Conservation (phyloP, 2,329 filamentous ascomycete genomes). For the Knoxdaviesia capensis region DNA sequence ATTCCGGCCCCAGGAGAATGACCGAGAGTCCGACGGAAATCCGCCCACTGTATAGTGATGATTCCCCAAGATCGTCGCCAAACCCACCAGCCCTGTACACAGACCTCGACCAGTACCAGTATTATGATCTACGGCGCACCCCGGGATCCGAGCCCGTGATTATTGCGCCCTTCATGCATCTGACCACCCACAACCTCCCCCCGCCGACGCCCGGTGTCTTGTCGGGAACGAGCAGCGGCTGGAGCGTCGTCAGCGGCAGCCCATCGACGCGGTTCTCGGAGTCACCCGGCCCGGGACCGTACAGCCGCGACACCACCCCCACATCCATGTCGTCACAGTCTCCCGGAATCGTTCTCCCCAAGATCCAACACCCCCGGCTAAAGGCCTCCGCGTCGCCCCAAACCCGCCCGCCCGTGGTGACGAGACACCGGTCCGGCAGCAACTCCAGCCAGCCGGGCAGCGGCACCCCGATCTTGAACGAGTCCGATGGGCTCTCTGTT, state of each 20-base stretch:
- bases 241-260: constrained; percentile 43
- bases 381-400: constrained; percentile 34
- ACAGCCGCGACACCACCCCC: constrained; percentile 60
- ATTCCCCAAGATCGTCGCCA: no score
- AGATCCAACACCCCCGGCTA: constrained; percentile 16
- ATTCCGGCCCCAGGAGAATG: no score
- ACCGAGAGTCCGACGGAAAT: no score
- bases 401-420: constrained; percentile 35
- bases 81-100: no score
- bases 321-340: constrained; percentile 63
- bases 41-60: no score
- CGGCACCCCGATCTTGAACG: constrained; percentile 12
- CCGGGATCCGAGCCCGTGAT: no score
- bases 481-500: constrained; percentile 36
- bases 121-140: no score
- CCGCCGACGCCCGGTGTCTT: constrained; percentile 43
- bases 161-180: constrained; percentile 13
- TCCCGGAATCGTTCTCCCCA: constrained; percentile 20
- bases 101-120: no score
- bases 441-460: constrained; percentile 12
- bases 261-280: constrained; percentile 60
- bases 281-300: constrained; percentile 46
- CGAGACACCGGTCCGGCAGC: constrained; percentile 34
- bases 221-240: constrained; percentile 33
- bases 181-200: constrained; percentile 45